Evolutionary conservation across 768 basidiomycete species (phyloP), one percentile per base, ranked within the genome.

Genomic region (Hemileccinum impolitum): DNA sequence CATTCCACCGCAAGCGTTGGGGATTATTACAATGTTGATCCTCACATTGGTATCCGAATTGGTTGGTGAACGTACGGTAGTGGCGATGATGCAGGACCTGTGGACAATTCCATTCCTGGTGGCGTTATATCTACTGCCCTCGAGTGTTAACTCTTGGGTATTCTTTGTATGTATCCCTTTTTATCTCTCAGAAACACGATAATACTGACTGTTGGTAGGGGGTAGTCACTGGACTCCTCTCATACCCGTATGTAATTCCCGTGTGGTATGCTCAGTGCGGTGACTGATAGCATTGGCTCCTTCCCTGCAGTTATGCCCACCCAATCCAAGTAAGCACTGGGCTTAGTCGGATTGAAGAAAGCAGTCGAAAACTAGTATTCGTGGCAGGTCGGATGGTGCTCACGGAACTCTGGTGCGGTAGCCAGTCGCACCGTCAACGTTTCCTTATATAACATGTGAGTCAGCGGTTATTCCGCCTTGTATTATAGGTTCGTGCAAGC

Each of bases 51-150:
- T 78, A 12, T 81, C 81, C 3, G 81, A 83, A 50, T 62, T 63
- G 3, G 63, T 84, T 19, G 70, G 81, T 53, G 77, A 81, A 17
- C 71, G 82, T n/a, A 67, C 79, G 2, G 64, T 77, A 23, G 72
- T 82, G 14, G 68, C 82, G 1, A 77, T 80, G 72, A 60, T 71
- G 39, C 72, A 80, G 50, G 73, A 81, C 52, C 26, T 83, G 4
- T 87, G 85, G 85, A 63, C 72, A 0, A 65, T 86, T 14, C 81
- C 83, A 3, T 82, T 82, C 66, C 64, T 85, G 42, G 68, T 86
- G 25, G 80, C 80, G 0, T 48, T 83, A 14, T 79, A 78, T 50
- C 65, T 69, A 6, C 64, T 81, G 0, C 77, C 78, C 0, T 65
- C 60, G n/a, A 65, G 71, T 4, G 73, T 75, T 1, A 79, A 77